phyloP scores from a whole-genome alignment of 139 green algal species.

The Micractinium conductrix region DNA sequence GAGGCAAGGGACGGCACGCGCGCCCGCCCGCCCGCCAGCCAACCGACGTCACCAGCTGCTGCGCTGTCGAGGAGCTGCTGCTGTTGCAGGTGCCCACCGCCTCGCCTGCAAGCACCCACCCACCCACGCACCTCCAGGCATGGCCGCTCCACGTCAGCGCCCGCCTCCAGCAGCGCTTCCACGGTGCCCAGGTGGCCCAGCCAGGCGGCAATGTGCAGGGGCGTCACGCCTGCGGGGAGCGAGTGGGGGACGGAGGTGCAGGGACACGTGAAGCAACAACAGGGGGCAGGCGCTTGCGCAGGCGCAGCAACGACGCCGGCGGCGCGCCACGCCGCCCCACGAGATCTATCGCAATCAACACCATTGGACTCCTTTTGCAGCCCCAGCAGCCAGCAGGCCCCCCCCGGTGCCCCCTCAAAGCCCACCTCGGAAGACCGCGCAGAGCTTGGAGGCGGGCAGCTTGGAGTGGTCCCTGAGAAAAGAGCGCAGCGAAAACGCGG shows the following conservation, averaged over 20 bases:
- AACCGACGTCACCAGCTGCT: no score
- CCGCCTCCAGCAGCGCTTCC: constrained; percentile 10
- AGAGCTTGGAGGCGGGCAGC: constrained; percentile 14
- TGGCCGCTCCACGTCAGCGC: neutral
- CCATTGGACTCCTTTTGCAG: neutral
- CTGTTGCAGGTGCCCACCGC: no score
- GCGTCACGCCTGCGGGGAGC: constrained; percentile 22
- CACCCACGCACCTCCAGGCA: constrained; percentile 19
- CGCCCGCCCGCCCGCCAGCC: no score
- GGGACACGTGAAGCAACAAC: neutral
- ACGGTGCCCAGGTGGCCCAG: constrained; percentile 3
- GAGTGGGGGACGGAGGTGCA: no score
- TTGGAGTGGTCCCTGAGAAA: constrained; percentile 9
- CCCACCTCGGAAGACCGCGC: constrained; percentile 23
- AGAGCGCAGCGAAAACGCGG: neutral
- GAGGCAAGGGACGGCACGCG: no score
- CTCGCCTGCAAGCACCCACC: no score
- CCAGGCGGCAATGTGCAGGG: constrained; percentile 26
- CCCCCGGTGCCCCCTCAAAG: no score
- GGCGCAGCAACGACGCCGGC: neutral
- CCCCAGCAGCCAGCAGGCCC: neutral
- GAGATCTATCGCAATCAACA: neutral
- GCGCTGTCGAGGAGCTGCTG: no score
- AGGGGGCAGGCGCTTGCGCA: neutral
- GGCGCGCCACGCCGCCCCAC: neutral